phyloP scores from a whole-genome alignment of 495 filamentous ascomycete species.

The Penicillium coffeae region DNA sequence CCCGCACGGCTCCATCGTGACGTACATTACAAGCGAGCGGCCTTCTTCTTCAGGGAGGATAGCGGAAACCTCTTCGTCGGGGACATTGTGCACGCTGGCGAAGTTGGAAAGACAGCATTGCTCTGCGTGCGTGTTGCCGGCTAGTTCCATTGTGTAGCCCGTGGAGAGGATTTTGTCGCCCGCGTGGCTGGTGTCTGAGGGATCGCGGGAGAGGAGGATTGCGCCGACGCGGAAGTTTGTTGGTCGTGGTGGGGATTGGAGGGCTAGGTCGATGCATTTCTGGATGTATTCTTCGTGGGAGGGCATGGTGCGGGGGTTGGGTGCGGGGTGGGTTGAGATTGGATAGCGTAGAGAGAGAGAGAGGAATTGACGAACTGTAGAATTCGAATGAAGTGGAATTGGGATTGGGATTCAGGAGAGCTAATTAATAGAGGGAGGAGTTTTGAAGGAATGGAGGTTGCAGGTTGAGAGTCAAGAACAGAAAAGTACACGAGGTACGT shows the following conservation, averaged over 20 bases:
- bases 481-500: too few species aligned
- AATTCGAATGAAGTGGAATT: too few species aligned
- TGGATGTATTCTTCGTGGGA: slow-evolving; percentile 64
- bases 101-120: slow-evolving; percentile 85
- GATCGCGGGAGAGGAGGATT: slow-evolving; percentile 58
- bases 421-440: too few species aligned
- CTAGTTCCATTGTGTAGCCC: slow-evolving; percentile 86
- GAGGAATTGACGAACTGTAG: background rate
- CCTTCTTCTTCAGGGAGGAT: slow-evolving; percentile 46
- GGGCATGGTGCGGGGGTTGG: slow-evolving; percentile 21
- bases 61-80: slow-evolving; percentile 52
- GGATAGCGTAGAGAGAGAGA: background rate
- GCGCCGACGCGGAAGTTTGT: slow-evolving; percentile 95
- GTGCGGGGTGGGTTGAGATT: background rate
- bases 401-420: too few species aligned
- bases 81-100: slow-evolving; percentile 44
- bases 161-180: slow-evolving; percentile 67
- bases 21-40: slow-evolving; percentile 66
- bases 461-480: too few species aligned
- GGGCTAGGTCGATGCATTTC: slow-evolving; percentile 68
- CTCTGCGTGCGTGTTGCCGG: slow-evolving; percentile 94
- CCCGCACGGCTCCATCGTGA: slow-evolving; percentile 91
- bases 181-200: slow-evolving; percentile 25
- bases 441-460: too few species aligned
- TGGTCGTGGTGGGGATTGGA: slow-evolving; percentile 73